These are phyloP conservation scores for Tolypocladium tropicale DNA, from an alignment of 2,329 filamentous ascomycete genomes.

Conservation along the genomic window DNA sequence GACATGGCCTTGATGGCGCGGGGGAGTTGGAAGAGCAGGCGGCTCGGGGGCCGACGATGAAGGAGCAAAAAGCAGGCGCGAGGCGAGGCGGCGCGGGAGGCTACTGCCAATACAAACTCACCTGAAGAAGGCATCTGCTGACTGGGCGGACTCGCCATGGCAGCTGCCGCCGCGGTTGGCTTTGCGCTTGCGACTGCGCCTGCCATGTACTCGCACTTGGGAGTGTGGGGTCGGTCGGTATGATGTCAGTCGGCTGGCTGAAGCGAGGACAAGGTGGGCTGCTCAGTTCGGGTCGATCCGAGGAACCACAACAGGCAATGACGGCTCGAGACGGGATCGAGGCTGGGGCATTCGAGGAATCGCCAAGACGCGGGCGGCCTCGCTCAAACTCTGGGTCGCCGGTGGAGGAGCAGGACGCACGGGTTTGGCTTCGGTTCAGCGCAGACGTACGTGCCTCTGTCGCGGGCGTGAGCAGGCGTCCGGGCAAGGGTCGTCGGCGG, in stretches of 20 bases:
- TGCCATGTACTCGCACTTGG: slow-evolving; percentile 2
- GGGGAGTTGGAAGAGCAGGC: too few relatives aligned
- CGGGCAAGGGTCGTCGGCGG: neutral
- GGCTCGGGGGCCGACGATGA: too few relatives aligned
- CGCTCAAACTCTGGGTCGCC: neutral
- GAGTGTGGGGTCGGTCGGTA: neutral
- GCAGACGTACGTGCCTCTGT: too few relatives aligned
- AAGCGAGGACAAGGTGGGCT: neutral
- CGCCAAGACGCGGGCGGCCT: too few relatives aligned
- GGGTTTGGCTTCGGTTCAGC: too few relatives aligned
- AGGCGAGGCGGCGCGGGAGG: neutral
- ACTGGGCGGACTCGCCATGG: slow-evolving; percentile 4
- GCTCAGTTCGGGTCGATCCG: neutral
- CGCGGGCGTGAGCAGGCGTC: neutral
- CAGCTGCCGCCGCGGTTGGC: neutral
- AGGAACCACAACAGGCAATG: neutral
- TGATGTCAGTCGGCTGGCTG: neutral
- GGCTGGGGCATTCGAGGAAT: neutral
- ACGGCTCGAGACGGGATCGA: neutral
- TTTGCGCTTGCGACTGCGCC: slow-evolving; percentile 1
- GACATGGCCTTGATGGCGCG: too few relatives aligned
- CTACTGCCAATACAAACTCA: slow-evolving; percentile 1
- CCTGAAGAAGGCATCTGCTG: slow-evolving; percentile 4
- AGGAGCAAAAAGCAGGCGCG: neutral
- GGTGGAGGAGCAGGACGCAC: neutral